Percentiles rank a stretch among this genome's conserved stretches.
Conservation (phyloP, 257 asterid species). For the Petrea volubilis region DNA sequence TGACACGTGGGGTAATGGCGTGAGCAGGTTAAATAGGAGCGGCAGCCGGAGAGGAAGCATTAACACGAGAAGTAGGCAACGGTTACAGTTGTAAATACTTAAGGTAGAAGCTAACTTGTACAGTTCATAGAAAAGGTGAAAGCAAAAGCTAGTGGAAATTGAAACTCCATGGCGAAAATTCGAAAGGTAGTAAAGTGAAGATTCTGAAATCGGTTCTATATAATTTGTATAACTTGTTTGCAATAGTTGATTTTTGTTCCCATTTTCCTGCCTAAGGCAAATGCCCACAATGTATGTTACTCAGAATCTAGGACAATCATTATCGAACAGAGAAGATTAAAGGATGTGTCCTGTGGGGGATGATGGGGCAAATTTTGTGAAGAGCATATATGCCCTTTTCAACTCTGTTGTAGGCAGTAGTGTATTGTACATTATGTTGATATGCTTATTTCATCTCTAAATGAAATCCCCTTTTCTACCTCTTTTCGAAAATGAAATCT, state of each 20-base stretch:
- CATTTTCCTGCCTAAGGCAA: constrained; percentile 15
- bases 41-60: constrained; percentile 43
- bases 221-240: constrained; percentile 9
- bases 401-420: not conserved
- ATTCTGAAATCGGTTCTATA: constrained; percentile 6
- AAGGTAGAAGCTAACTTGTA: constrained; percentile 67
- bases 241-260: constrained; percentile 18
- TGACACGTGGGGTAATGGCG: constrained; percentile 54
- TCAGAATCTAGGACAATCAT: constrained; percentile 25
- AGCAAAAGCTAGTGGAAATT: not conserved
- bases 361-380: constrained; percentile 4
- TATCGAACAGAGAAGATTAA: not conserved
- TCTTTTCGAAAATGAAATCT: not conserved
- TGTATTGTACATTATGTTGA: constrained; percentile 32
- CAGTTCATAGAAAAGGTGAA: constrained; percentile 52
- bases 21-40: constrained; percentile 43
- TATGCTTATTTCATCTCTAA: constrained; percentile 9
- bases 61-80: constrained; percentile 66
- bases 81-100: constrained; percentile 61
- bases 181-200: constrained; percentile 8
- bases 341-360: constrained; percentile 2
- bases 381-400: constrained; percentile 1
- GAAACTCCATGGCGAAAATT: not conserved
- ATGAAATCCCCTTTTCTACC: not conserved
- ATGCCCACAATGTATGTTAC: constrained; percentile 14